Conservation (phyloP, 768 basidiomycete genomes). For the Mycena venus region DNA sequence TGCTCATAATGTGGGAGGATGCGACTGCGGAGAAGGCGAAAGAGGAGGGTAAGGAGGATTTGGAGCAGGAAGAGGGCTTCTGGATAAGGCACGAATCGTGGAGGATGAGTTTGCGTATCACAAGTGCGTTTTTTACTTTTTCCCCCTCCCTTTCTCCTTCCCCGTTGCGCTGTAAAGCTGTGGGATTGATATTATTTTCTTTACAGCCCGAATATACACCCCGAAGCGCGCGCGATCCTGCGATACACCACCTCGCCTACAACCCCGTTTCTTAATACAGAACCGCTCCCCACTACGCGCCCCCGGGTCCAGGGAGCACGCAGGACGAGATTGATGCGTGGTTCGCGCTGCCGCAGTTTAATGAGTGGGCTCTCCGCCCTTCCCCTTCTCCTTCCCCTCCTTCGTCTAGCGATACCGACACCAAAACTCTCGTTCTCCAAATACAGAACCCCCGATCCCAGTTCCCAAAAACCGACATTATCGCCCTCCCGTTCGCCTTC, state of each 20-base stretch:
- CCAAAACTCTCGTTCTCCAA: too few species aligned
- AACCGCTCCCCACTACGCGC: neutral
- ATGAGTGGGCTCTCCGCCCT: slow-evolving; percentile 22
- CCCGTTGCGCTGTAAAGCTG: too few species aligned
- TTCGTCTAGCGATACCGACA: too few species aligned
- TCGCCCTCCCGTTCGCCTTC: slow-evolving; percentile 25
- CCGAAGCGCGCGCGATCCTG: slow-evolving; percentile 27
- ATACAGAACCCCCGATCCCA: too few species aligned
- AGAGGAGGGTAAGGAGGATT: too few species aligned
- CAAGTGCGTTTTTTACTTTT: too few species aligned
- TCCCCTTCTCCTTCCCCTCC: too few species aligned
- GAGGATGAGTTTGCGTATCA: slow-evolving; percentile 21
- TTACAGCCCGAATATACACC: slow-evolving; percentile 12
- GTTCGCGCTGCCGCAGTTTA: neutral
- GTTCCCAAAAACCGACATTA: too few species aligned
- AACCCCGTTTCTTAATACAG: neutral
- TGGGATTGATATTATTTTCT: too few species aligned
- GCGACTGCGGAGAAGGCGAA: neutral
- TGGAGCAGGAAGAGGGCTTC: too few species aligned
- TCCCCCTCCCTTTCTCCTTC: too few species aligned
- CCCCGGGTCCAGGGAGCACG: neutral
- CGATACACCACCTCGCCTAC: slow-evolving; percentile 19
- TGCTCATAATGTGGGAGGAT: slow-evolving; percentile 43
- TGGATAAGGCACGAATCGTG: slow-evolving; percentile 27
- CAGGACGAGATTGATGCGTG: neutral